These are phyloP conservation scores for Jaltomata sinuosa DNA, from an alignment of 257 asterid species.

Conservation along the genomic window DNA sequence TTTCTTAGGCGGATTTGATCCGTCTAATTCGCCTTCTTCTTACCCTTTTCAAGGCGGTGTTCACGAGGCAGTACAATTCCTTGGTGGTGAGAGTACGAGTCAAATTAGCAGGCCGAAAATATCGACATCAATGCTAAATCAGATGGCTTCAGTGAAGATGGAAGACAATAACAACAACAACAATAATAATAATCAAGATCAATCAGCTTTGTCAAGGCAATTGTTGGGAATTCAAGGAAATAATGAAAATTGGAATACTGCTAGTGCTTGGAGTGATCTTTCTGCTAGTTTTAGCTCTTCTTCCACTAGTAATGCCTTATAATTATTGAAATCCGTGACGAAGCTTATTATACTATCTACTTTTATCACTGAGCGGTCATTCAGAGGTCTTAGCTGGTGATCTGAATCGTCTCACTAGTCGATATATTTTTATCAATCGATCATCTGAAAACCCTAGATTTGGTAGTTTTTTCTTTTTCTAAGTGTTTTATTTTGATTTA, in stretches of 20 bases:
- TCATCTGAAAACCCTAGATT: conserved; percentile 45
- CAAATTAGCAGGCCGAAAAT: conserved; percentile 29
- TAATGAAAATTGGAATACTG: conserved; percentile 44
- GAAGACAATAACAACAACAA: conserved; percentile 24
- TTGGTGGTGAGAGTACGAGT: conserved; percentile 8
- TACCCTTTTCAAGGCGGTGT: conserved; percentile 34
- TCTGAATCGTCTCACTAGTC: neutral
- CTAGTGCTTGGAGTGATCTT: conserved; percentile 56
- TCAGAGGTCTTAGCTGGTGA: neutral
- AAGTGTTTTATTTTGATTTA: neutral
- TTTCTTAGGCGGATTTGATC: conserved; percentile 30
- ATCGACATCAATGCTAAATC: conserved; percentile 35
- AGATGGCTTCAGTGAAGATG: conserved; percentile 51
- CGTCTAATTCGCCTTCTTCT: conserved; percentile 18
- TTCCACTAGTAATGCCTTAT: conserved; percentile 56
- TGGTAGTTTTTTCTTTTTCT: conserved; percentile 18
- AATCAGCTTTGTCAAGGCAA: conserved; percentile 39
- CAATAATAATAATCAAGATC: conserved; percentile 20
- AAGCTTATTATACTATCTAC: neutral
- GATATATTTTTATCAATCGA: conserved; percentile 4
- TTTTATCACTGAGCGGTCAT: neutral
- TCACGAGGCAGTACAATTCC: conserved; percentile 23
- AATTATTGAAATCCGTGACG: neutral
- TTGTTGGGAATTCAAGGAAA: conserved; percentile 33
- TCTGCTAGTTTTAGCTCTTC: conserved; percentile 66